Evolutionary conservation across 768 basidiomycete genomes (phyloP).

Genomic region (Chiua virens): DNA sequence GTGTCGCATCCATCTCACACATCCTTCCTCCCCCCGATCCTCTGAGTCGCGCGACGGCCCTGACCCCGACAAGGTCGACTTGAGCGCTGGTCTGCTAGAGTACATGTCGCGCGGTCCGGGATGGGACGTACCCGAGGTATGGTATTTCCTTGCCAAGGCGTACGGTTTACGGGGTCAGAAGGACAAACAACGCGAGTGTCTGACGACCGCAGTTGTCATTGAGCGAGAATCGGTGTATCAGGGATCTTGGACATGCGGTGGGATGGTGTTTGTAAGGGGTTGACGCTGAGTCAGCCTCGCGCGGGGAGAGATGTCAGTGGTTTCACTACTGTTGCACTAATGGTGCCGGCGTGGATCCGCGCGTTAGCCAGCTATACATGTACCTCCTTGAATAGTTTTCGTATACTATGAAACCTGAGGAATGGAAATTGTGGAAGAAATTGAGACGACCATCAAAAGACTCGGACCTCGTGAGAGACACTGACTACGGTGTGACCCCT

Average conservation of each 20-base stretch:
- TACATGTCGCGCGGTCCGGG: constrained; percentile 76
- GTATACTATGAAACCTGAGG: too few relatives aligned
- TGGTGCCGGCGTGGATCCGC: too few relatives aligned
- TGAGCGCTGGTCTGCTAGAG: constrained; percentile 79
- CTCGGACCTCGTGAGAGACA: constrained; percentile 1
- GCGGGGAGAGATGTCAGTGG: too few relatives aligned
- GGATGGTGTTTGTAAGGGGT: constrained; percentile 60
- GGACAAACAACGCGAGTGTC: constrained; percentile 72
- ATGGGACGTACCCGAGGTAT: constrained; percentile 93
- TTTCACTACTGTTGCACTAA: too few relatives aligned
- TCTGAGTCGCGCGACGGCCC: constrained; percentile 19
- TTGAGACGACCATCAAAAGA: background rate
- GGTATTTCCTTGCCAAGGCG: constrained; percentile 88
- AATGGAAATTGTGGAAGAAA: background rate
- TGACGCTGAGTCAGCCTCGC: too few relatives aligned
- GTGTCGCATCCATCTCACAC: constrained; percentile 66
- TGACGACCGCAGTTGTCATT: constrained; percentile 66
- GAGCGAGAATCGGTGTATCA: constrained; percentile 60
- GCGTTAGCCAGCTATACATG: background rate
- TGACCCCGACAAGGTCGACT: constrained; percentile 57
- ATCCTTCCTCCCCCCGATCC: constrained; percentile 17
- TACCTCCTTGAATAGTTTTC: too few relatives aligned
- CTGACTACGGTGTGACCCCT: too few relatives aligned
- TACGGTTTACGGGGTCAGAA: constrained; percentile 73
- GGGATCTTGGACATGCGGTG: constrained; percentile 60